Evolutionary conservation across 176 grass and related monocot genomes (phyloP).

Genomic region (Eleusine coracana): DNA sequence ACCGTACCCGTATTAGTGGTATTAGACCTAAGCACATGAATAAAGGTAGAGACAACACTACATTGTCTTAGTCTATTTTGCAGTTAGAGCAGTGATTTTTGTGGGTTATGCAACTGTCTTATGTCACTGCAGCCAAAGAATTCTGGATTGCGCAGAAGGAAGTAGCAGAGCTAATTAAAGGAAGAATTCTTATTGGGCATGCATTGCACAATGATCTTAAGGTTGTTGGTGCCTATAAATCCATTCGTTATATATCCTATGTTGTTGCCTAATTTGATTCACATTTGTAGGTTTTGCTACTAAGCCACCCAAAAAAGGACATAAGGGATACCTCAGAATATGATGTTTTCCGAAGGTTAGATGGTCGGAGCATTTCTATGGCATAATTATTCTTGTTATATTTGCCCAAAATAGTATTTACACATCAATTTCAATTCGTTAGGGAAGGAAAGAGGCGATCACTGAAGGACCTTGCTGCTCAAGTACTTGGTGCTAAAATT

Average conservation of each 20-base stretch:
- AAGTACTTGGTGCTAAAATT: conserved; percentile 89
- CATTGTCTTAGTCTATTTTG: conserved; percentile 30
- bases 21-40: conserved; percentile 93
- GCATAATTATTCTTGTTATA: conserved; percentile 30
- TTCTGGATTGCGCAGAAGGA: conserved; percentile 72
- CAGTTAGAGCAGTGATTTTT: not conserved
- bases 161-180: conserved; percentile 87
- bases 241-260: conserved; percentile 8
- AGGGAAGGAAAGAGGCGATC: conserved; percentile 66
- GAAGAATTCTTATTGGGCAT: conserved; percentile 84
- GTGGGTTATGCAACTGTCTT: conserved; percentile 38
- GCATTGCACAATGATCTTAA: conserved; percentile 98
- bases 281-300: conserved; percentile 64
- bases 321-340: conserved; percentile 90
- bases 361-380: conserved; percentile 12
- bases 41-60: conserved; percentile 55
- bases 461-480: conserved; percentile 84
- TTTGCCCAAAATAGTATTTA: conserved; percentile 32
- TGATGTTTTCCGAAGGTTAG: conserved; percentile 71
- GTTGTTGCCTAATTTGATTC: conserved; percentile 39
- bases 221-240: conserved; percentile 44
- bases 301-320: conserved; percentile 89
- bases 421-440: conserved; percentile 34
- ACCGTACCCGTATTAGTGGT: conserved; percentile 85
- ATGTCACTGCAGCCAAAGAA: conserved; percentile 67